A percentile compares a stretch with the other conserved stretches of the same genome.
Conservation (phyloP, 139 green algal genomes). For the Pseudopediastrum boryanum region DNA sequence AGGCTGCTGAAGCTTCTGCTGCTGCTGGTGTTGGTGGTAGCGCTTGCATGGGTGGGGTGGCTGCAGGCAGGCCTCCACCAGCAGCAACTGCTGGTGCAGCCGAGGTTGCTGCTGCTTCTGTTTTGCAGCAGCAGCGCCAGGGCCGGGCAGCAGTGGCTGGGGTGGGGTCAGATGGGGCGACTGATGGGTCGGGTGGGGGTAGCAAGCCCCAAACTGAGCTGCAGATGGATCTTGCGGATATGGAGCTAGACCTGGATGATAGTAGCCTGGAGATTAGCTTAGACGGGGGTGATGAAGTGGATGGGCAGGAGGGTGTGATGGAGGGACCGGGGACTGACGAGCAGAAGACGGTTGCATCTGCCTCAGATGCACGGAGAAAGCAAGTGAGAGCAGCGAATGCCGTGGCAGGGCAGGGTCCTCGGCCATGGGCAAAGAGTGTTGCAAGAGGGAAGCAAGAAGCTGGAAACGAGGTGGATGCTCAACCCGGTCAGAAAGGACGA, state of each 20-base stretch:
- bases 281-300: not conserved
- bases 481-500: no score
- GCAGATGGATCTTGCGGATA: not conserved
- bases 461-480: no score
- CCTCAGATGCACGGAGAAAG: no score
- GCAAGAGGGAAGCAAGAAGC: no score
- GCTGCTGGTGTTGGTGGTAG: not conserved
- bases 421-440: no score
- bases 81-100: not conserved
- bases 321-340: no score
- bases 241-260: not conserved
- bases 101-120: not conserved
- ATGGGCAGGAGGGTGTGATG: not conserved
- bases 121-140: not conserved
- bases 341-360: no score
- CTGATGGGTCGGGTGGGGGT: no score
- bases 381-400: no score
- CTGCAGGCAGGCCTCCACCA: not conserved
- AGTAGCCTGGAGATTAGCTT: not conserved
- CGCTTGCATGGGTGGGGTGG: not conserved
- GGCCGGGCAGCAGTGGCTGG: constrained; percentile 3
- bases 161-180: not conserved
- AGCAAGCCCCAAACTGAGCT: not conserved
- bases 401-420: no score
- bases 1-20: not conserved